These are phyloP conservation scores for Starmerella bombi DNA, from an alignment of 805 yeast species.

Conservation along the genomic window DNA sequence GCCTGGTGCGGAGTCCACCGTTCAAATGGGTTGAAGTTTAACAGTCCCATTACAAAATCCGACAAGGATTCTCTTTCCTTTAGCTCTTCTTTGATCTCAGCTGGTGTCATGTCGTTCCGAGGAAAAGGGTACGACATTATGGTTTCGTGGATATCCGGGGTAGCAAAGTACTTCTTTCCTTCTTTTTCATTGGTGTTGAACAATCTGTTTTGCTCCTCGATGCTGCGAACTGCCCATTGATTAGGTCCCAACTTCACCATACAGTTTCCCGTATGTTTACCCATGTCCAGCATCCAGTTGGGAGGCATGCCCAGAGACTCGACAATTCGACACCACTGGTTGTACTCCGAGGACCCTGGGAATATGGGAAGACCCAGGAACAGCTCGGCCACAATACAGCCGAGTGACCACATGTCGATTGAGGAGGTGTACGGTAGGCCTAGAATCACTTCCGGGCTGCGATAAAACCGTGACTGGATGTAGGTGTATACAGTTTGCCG, in stretches of 20 bases:
- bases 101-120: conserved; percentile 26
- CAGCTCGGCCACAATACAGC: conserved; percentile 82
- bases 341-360: conserved; percentile 90
- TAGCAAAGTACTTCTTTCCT: conserved; percentile 70
- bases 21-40: conserved; percentile 80
- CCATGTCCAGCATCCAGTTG: conserved; percentile 93
- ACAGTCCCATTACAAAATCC: conserved; percentile 65
- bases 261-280: conserved; percentile 64
- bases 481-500: conserved; percentile 80
- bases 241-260: conserved; percentile 34
- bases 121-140: conserved; percentile 54
- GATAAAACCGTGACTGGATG: conserved; percentile 81
- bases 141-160: conserved; percentile 53
- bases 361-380: conserved; percentile 84
- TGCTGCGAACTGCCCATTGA: conserved; percentile 35
- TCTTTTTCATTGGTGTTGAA: conserved; percentile 47
- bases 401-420: conserved; percentile 96
- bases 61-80: conserved; percentile 55
- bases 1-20: conserved; percentile 98
- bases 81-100: conserved; percentile 53
- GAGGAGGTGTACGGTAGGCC: conserved; percentile 88
- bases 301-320: conserved; percentile 80
- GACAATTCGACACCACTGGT: conserved; percentile 71
- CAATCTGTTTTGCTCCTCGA: conserved; percentile 39
- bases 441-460: conserved; percentile 87